phyloP scores from a whole-genome alignment of 192 early-diverging fungal genomes.

The Funneliformis mosseae region DNA sequence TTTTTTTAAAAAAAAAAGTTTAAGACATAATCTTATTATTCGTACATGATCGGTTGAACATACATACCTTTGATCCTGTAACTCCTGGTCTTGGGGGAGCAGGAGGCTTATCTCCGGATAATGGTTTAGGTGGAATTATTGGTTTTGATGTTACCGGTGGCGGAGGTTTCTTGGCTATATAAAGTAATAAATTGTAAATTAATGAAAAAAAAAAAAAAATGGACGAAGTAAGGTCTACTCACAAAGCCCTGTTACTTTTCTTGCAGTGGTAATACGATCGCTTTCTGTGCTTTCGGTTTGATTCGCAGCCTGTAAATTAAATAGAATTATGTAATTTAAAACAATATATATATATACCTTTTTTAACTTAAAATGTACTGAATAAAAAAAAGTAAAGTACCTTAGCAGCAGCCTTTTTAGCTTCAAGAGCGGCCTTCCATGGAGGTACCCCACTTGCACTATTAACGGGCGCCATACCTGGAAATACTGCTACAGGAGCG shows the following conservation, averaged over 20 bases:
- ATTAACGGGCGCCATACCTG: slow-evolving; percentile 35
- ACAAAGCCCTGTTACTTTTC: not conserved
- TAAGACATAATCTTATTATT: not conserved
- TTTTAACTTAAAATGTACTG: not conserved
- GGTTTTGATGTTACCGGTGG: slow-evolving; percentile 28
- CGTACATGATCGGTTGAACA: not conserved
- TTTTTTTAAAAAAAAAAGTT: not conserved
- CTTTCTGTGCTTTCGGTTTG: not conserved
- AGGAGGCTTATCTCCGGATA: slow-evolving; percentile 38
- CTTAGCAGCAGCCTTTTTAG: slow-evolving; percentile 52
- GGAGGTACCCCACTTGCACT: slow-evolving; percentile 48
- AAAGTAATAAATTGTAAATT: not conserved
- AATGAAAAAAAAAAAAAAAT: not conserved
- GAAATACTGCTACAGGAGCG: slow-evolving; percentile 35
- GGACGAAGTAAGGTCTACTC: not conserved
- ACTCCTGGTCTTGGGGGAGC: slow-evolving; percentile 39
- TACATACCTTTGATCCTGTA: slow-evolving; percentile 21
- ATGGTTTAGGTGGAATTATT: slow-evolving; percentile 42
- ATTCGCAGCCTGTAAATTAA: not conserved
- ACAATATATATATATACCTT: too few species aligned
- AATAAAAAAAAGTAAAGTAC: not conserved
- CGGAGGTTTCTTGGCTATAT: not conserved
- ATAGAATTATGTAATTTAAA: too few species aligned
- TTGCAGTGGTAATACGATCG: not conserved
- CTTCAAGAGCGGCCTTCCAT: slow-evolving; percentile 61